Evolutionary conservation across 2,329 filamentous ascomycete species (phyloP), one percentile per base, ranked within the genome.

Genomic region (Teratosphaeria zuluensis): DNA sequence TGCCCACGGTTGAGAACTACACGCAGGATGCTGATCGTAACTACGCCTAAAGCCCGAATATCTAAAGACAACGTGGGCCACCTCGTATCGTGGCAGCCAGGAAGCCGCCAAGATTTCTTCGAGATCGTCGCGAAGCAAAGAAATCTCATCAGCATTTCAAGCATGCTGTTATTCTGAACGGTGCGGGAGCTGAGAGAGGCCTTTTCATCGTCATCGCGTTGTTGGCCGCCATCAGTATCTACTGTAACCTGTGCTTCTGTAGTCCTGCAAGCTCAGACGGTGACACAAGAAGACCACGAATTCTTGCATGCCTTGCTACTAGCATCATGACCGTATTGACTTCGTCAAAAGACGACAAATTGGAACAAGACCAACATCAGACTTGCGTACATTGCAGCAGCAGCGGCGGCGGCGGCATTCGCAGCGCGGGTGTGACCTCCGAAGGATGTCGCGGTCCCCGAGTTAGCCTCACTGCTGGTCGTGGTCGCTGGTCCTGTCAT

Each of bases 1-100:
- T 66, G 24, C 28, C 51, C 14, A 62, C 64, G 61, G 53, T 55
- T 12, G 35, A 57, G 28, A 63, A 66, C 57, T 55, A 42, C 14
- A 56, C 62, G 16, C 56, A 55, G 2, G 64, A 61, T 53, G 66
- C 63, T 12, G n/a, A 53, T 28, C 52, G 55, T 14, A 68, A 68
- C 61, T 67, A 65, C 52, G 51, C 52, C 42, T 58, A 24, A 31
- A 48, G n/a, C n/a, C 42, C 21, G 42, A 4, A n/a, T 9, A 21
- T 21, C 42, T 7, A 11, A 38, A 16, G 14, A 28, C 24, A 28
- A 4, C 24, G 24, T 2, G 24, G 24, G 24, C 24, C 24, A 28
- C 4, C 24, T 28, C 24, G 24, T 28, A 28, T 28, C 24, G 24
- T 28, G 24, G 24, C 24, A 28, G 24, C 24, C 24, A 28, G 24